Conservation (phyloP, 2,329 filamentous ascomycete genomes). For the Grosmannia huntii region DNA sequence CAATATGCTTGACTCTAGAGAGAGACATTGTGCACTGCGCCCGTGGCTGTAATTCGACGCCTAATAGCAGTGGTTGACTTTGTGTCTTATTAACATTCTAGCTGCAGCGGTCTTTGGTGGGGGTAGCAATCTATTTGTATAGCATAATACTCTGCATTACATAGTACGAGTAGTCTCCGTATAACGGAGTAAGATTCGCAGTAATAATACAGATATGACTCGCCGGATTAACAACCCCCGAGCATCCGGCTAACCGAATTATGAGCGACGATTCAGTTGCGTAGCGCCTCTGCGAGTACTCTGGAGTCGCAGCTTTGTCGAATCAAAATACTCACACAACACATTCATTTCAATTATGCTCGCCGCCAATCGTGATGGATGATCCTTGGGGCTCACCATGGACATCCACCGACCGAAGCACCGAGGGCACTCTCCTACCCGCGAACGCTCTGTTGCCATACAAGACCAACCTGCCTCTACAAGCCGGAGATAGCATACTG, state of each 20-base stretch:
- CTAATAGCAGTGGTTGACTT: not conserved
- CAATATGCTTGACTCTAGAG: slow-evolving; percentile 60
- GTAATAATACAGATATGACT: not conserved
- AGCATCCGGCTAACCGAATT: not conserved
- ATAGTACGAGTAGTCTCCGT: not conserved
- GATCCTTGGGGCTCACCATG: slow-evolving; percentile 53
- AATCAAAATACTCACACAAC: not conserved
- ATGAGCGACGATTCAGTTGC: not conserved
- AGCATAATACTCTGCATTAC: not conserved
- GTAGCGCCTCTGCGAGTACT: not conserved
- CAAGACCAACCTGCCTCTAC: slow-evolving; percentile 10
- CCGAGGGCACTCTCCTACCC: not conserved
- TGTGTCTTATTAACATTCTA: not conserved
- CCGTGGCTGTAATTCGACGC: not conserved
- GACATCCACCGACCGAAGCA: slow-evolving; percentile 29
- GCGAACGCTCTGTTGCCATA: not conserved
- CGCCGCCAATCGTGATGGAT: slow-evolving; percentile 31
- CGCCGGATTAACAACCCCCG: not conserved
- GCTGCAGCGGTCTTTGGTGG: not conserved
- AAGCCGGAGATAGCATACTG: slow-evolving; percentile 12
- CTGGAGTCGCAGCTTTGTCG: not conserved
- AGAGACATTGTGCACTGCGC: slow-evolving; percentile 41
- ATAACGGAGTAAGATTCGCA: not conserved
- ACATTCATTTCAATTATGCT: slow-evolving; percentile 5
- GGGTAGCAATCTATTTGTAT: not conserved